Evolutionary conservation across 805 yeast genomes (phyloP).

Genomic region (Candida succiphila): DNA sequence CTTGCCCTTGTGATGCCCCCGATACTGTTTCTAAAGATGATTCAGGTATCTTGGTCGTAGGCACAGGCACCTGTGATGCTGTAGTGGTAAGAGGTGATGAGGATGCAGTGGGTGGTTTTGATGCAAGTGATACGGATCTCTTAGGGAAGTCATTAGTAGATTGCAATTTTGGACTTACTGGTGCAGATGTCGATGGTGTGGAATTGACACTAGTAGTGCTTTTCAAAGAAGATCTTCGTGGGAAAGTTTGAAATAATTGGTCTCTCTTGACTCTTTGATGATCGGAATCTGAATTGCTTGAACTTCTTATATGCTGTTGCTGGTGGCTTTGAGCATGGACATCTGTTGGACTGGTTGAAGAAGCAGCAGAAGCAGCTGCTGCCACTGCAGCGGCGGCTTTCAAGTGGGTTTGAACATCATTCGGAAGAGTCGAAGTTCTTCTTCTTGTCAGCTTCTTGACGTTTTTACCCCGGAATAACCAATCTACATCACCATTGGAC

Average conservation of each 20-base stretch:
- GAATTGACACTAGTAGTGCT: not conserved
- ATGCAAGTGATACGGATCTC: not conserved
- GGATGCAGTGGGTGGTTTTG: not conserved
- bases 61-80: not conserved
- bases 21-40: constrained; percentile 1
- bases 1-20: not conserved
- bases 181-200: not conserved
- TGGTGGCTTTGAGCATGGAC: not conserved
- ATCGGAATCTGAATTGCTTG: not conserved
- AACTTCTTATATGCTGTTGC: not conserved
- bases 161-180: not conserved
- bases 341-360: not conserved
- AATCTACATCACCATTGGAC: constrained; percentile 70
- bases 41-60: not conserved
- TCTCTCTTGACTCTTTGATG: not conserved
- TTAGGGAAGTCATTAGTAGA: not conserved
- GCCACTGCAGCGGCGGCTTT: constrained; percentile 4
- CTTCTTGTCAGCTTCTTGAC: constrained; percentile 40
- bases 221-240: not conserved
- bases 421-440: constrained; percentile 20
- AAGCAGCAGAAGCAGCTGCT: not conserved
- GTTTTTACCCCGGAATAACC: constrained; percentile 76
- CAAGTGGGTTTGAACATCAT: constrained; percentile 21
- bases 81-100: not conserved
- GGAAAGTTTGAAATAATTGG: too few species aligned